Percentiles rank a stretch among this genome's conserved stretches.
Evolutionary conservation across 306 rosid genomes (phyloP).

Genomic region (Casuarina cunninghamiana): DNA sequence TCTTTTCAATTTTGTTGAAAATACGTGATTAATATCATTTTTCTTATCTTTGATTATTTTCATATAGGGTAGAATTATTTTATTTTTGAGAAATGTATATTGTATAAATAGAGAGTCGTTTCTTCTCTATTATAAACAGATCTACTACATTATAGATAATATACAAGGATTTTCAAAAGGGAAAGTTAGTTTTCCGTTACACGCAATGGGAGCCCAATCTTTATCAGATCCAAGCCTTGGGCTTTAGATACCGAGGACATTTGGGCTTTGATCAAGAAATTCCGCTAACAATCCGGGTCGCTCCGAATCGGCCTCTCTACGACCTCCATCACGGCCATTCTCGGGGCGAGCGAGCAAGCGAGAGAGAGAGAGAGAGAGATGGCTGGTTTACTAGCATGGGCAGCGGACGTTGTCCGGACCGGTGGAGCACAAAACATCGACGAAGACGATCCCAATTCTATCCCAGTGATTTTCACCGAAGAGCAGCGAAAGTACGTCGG

Average conservation of each 20-base stretch:
- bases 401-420: slow-evolving; percentile 85
- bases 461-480: slow-evolving; percentile 59
- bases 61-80: too few relatives aligned
- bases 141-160: too few relatives aligned
- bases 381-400: slow-evolving; percentile 98
- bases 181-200: too few relatives aligned
- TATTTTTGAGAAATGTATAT: too few relatives aligned
- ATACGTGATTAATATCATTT: too few relatives aligned
- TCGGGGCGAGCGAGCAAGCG: not conserved
- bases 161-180: too few relatives aligned
- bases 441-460: slow-evolving; percentile 32
- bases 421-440: slow-evolving; percentile 44
- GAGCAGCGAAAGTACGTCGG: slow-evolving; percentile 62
- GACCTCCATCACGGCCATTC: not conserved
- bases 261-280: not conserved
- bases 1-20: too few relatives aligned
- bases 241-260: not conserved
- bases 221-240: not conserved
- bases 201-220: not conserved
- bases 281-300: not conserved
- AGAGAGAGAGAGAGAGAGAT: slow-evolving; percentile 27
- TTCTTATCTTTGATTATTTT: too few relatives aligned
- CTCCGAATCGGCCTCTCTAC: not conserved
- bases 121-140: too few relatives aligned
- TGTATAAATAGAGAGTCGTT: too few relatives aligned